Base-by-base conservation (phyloP, 2,329 filamentous ascomycete genomes). In the Fusarium heterosporum region DNA sequence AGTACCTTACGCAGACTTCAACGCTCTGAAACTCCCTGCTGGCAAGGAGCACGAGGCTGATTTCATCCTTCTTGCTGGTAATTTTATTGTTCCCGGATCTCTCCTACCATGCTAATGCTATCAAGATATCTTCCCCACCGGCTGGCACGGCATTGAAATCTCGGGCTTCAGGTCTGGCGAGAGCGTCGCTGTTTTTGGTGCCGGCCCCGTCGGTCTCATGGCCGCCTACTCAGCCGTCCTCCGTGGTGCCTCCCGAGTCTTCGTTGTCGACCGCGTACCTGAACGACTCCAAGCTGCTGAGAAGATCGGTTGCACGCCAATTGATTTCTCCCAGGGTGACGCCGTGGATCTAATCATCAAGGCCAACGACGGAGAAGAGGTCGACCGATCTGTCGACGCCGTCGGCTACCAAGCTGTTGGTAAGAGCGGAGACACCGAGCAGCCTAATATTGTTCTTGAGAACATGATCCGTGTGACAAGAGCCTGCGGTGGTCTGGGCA, bases 1-100 rank as follows among this genome's bases (percentile, higher is more conserved):
- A 5, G 85, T 90, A 3, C 89, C 89, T 0, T 90, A 86, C 57
- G 89, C 88, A 2, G 89, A 90, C 71, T 90, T 90, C 77, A 90
- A 90, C 61, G 85, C 85, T 8, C 75, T 91, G 30, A 84, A 84
- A 52, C 77, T 91, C 3, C 88, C 89, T 1, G 78, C 83, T 8
- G 88, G 87, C 1, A 87, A 79, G 16, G 86, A 89, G 62, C 79
- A 88, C 45, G 88, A 90, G 72, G 80, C 83, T 0, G 88, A 89
- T 67, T 90, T 88, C 64, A 84, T 85, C 49, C 72, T 83, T 3
- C 75, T 83, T 2, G 81, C 81, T 26, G 79, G 78, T 78, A 8
- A 50, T 59, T 49, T 7, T 22, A 10, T 8, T 2, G 1, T 11
- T 8, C 6, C 3, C 4, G 4, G 32, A 81, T 3, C 43, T 84